Evolutionary conservation across 768 basidiomycete genomes (phyloP), one percentile per base, ranked within the genome.

Genomic region (Leccinum truebloodii): DNA sequence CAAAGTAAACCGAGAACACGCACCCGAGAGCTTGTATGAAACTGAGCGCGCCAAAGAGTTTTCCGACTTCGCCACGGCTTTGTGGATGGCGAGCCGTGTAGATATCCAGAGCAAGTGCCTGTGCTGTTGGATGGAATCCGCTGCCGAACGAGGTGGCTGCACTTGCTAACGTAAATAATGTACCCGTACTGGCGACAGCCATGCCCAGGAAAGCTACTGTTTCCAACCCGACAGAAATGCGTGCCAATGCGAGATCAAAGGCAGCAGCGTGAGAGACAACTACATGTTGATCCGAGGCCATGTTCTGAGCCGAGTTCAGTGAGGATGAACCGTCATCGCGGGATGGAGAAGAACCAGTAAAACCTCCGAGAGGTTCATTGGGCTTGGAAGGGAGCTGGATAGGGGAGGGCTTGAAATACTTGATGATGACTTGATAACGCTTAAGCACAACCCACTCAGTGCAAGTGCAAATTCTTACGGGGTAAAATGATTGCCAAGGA

Each of bases 11-110:
- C 4, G 22, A 4, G 10, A 54, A 61, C 20, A 53, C 78, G 50
- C 65, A 88, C 85, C 86, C 79, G 10, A 93, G 68, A 6, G 88
- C 85, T 62, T 89, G 84, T 4, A 93, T 65, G 30, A 95, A 89
- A 58, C 87, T 86, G 59, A 95, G 64, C 3, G 86, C 92, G 13
- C 92, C 94, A 67, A 94, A 95, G 18, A 97, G 77, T 65, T 78
- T 80, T 2, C 93, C 94, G 14, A 80, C 77, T 67, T 94, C 89
- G 14, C 78, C 79, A 0, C 64, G 65, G 39, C 68, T 67, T 46
- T 59, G 52, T 3, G 86, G 82, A 2, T 81, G 82, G 20, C 77
- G 76, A n/a, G 73, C 74, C 34, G 75, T 75, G 62, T 87, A 90
- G 50, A 91, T 69, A 22, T 88, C 83, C 48, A 95, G 74, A 3